phyloP scores from a whole-genome alignment of 768 basidiomycete species.

The Lactifluus volemus region DNA sequence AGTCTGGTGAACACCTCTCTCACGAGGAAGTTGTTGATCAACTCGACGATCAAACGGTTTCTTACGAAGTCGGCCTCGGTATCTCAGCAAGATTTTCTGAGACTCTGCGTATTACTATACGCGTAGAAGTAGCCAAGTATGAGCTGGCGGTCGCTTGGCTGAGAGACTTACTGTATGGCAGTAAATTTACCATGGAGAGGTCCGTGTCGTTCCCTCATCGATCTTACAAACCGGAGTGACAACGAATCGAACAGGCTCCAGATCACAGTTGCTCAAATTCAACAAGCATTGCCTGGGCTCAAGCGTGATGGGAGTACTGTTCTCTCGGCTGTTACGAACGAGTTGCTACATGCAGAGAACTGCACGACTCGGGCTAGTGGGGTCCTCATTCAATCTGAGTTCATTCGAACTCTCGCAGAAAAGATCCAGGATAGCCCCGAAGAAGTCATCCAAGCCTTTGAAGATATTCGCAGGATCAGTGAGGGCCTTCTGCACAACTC shows the following conservation, averaged over 20 bases:
- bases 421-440: conserved; percentile 67
- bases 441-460: conserved; percentile 61
- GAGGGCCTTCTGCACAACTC: conserved; percentile 24
- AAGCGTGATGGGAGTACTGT: conserved; percentile 87
- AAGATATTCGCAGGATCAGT: conserved; percentile 64
- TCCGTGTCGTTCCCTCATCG: conserved; percentile 24
- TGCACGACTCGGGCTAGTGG: conserved; percentile 62
- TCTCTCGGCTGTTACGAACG: conserved; percentile 58
- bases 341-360: conserved; percentile 55
- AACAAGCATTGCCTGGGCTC: conserved; percentile 82
- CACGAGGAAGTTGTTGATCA: conserved; percentile 90
- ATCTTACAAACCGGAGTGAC: background rate
- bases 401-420: conserved; percentile 64
- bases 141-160: conserved; percentile 81
- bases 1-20: conserved; percentile 57
- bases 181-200: conserved; percentile 75
- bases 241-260: conserved; percentile 47
- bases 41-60: conserved; percentile 86
- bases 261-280: conserved; percentile 78
- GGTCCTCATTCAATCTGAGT: conserved; percentile 68
- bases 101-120: conserved; percentile 63
- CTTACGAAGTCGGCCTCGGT: conserved; percentile 69
- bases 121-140: conserved; percentile 77
- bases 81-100: conserved; percentile 59
- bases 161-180: conserved; percentile 66